Conservation (phyloP, 2,329 filamentous ascomycete species). For the Cladobotryum mycophilum region DNA sequence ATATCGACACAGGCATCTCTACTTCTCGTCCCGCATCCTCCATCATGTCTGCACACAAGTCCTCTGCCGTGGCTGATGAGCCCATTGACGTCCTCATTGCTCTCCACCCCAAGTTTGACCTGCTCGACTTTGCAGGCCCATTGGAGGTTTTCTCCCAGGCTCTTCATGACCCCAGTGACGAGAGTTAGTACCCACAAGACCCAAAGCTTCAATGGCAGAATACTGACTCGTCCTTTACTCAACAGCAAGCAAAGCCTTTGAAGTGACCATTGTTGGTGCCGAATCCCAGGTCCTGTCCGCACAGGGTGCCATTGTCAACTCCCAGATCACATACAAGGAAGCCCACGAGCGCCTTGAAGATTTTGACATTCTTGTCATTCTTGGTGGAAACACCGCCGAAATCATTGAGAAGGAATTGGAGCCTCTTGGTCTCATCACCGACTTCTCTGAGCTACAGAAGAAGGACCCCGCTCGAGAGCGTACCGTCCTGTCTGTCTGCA, state of each 20-base stretch:
- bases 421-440: slow-evolving; percentile 65
- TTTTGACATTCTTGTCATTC: slow-evolving; percentile 72
- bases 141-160: slow-evolving; percentile 46
- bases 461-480: slow-evolving; percentile 73
- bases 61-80: slow-evolving; percentile 52
- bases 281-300: slow-evolving; percentile 50
- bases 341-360: slow-evolving; percentile 67
- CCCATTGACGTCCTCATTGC: slow-evolving; percentile 55
- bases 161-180: slow-evolving; percentile 47
- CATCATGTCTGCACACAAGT: slow-evolving; percentile 54
- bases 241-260: slow-evolving; percentile 50
- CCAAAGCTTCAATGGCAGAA: slow-evolving; percentile 1
- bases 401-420: slow-evolving; percentile 63
- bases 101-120: slow-evolving; percentile 53
- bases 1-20: slow-evolving; percentile 1
- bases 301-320: slow-evolving; percentile 63
- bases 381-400: slow-evolving; percentile 61
- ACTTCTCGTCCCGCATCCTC: slow-evolving; percentile 15
- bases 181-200: slow-evolving; percentile 30
- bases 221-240: slow-evolving; percentile 5
- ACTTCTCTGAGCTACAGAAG: slow-evolving; percentile 74
- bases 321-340: slow-evolving; percentile 73
- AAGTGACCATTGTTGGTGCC: slow-evolving; percentile 48
- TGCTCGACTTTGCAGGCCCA: slow-evolving; percentile 52
- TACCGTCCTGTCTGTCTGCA: slow-evolving; percentile 74